Percentiles rank a stretch among this genome's conserved stretches.
Conservation (phyloP, 805 yeast species). For the Torulaspora maleeae region DNA sequence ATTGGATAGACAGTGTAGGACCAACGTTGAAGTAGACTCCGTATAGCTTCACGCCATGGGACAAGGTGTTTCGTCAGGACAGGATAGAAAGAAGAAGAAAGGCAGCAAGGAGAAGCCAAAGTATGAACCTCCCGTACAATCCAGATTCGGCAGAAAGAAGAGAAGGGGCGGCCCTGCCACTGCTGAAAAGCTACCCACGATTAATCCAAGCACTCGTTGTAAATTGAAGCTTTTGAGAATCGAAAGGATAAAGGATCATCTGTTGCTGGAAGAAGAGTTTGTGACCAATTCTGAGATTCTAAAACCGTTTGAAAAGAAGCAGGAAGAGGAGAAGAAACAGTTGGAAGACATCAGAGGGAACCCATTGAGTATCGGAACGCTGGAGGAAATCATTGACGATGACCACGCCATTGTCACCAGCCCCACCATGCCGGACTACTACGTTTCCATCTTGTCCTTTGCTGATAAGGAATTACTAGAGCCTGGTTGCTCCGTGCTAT, state of each 20-base stretch:
- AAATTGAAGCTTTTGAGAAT: slow-evolving; percentile 83
- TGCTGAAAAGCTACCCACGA: slow-evolving; percentile 73
- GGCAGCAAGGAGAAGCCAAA: slow-evolving; percentile 85
- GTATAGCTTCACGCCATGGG: slow-evolving; percentile 25
- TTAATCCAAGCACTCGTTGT: slow-evolving; percentile 90
- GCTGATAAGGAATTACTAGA: slow-evolving; percentile 94
- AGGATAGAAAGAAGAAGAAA: slow-evolving; percentile 46
- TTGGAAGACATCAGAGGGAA: slow-evolving; percentile 94
- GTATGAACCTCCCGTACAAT: slow-evolving; percentile 97
- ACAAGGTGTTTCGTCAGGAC: slow-evolving; percentile 37
- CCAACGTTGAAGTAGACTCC: background rate
- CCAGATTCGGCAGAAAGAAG: slow-evolving; percentile 87
- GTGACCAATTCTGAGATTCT: slow-evolving; percentile 91
- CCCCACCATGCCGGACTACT: slow-evolving; percentile 94
- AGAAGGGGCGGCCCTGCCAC: slow-evolving; percentile 87
- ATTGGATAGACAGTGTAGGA: background rate
- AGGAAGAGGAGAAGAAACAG: slow-evolving; percentile 91
- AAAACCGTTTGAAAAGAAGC: slow-evolving; percentile 94
- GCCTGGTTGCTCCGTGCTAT: slow-evolving; percentile 92
- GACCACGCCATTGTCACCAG: slow-evolving; percentile 98
- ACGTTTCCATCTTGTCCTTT: slow-evolving; percentile 91
- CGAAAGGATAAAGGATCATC: slow-evolving; percentile 95
- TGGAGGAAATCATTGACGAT: slow-evolving; percentile 96
- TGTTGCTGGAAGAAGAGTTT: slow-evolving; percentile 90
- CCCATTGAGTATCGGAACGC: slow-evolving; percentile 93